Conservation (phyloP, 2,329 filamentous ascomycete genomes). For the Claviceps paspali region DNA sequence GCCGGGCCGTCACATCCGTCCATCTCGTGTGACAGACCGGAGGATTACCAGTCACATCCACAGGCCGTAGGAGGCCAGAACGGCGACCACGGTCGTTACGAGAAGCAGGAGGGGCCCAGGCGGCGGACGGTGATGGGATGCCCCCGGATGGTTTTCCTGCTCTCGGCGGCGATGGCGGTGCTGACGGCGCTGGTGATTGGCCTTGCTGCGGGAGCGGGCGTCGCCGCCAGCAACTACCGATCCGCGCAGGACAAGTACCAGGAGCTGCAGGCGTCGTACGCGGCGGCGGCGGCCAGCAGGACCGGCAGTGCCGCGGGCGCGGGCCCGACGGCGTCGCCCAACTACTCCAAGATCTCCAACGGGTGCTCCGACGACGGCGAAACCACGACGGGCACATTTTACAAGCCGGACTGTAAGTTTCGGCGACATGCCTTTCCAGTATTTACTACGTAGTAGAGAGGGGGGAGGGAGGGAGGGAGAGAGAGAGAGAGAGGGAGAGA, state of each 20-base stretch:
- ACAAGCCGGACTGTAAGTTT: slow-evolving; percentile 1
- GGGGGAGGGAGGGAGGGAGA: too few relatives aligned
- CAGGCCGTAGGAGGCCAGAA: not conserved
- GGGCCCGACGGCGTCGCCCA: not conserved
- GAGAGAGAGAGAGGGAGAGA: too few relatives aligned
- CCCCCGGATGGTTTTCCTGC: slow-evolving; percentile 22
- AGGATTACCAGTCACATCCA: slow-evolving; percentile 1
- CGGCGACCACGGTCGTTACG: not conserved
- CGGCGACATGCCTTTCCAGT: too few relatives aligned
- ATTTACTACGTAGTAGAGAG: too few relatives aligned
- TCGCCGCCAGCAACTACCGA: slow-evolving; percentile 24
- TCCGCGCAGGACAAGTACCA: slow-evolving; percentile 13
- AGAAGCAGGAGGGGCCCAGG: not conserved
- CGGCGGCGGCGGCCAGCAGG: not conserved
- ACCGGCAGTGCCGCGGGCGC: not conserved
- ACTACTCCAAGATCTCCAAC: slow-evolving; percentile 17
- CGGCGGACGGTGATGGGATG: slow-evolving; percentile 10
- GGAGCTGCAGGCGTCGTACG: slow-evolving; percentile 13
- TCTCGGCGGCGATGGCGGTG: slow-evolving; percentile 25
- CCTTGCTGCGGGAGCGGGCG: slow-evolving; percentile 27
- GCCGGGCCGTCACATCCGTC: not conserved
- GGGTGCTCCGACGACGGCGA: slow-evolving; percentile 22
- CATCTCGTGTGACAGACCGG: not conserved
- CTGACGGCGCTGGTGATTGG: slow-evolving; percentile 27
- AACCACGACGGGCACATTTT: slow-evolving; percentile 15